Evolutionary conservation across 2,329 filamentous ascomycete genomes (phyloP), one percentile per base, ranked within the genome.

Genomic region (Phyllosticta capitalensis): DNA sequence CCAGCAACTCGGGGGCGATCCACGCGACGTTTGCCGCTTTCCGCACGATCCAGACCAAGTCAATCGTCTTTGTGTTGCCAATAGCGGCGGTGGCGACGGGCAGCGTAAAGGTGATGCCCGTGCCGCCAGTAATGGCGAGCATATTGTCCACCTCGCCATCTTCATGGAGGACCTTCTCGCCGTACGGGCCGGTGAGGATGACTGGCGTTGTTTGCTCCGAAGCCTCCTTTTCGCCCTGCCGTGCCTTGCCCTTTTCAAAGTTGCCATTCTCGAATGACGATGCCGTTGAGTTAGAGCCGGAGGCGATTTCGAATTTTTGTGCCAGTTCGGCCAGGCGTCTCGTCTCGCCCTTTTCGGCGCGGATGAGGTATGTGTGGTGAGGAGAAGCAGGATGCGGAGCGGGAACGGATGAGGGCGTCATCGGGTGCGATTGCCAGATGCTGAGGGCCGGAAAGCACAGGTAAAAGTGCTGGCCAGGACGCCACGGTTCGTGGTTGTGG

Each of bases 381-480:
- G 67, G 9, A 65, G 67, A 5, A 1, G 60, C 60, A 1, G 60
- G 60, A 12, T 61, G 60, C 4, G 81, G 81, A 4, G 0, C 76
- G 71, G 57, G 84, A 0, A 81, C 68, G 58, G 79, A 84, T 9
- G 84, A 74, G 0, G 84, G 83, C 0, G 85, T 89, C 67, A 89
- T 87, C 0, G 87, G 87, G 65, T 90, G 87, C 0, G 83, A 84
- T 70, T 90, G 86, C 84, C 85, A 89, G 65, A 89, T 79, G 65
- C 79, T 85, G 30, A 83, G 75, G 62, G 85, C 80, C 0, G 83
- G 76, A 65, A 90, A 89, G 68, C 81, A 86, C 17, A 89, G 75
- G 65, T 83, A 89, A 69, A 87, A 89, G 67, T 90, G 87, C 70
- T 89, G 83, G 9, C 87, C 86, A 12, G 87, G 74, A 12, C 76